These are phyloP conservation scores for Moesziomyces parantarcticus DNA, from an alignment of 1,284 basidiomycete genomes.

Conservation along the genomic window DNA sequence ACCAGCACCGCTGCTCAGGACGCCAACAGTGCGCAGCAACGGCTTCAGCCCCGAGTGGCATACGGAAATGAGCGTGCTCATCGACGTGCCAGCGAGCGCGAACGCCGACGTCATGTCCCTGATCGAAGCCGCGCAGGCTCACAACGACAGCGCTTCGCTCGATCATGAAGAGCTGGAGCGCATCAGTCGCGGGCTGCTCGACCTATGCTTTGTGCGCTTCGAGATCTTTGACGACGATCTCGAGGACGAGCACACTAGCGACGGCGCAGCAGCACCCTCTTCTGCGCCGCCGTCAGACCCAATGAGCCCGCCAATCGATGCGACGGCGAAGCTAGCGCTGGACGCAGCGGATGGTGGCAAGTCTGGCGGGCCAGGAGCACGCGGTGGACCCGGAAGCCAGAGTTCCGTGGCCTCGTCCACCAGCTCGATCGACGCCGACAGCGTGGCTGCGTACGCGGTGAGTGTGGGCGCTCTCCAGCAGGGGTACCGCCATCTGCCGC, in stretches of 20 bases:
- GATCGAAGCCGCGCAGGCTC: constrained; percentile 19
- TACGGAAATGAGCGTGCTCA: constrained; percentile 43
- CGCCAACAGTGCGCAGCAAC: constrained; percentile 51
- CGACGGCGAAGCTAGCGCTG: not conserved
- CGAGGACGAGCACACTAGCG: not conserved
- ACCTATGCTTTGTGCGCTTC: constrained; percentile 64
- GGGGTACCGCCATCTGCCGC: constrained; percentile 63
- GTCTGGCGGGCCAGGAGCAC: not conserved
- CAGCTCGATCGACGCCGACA: constrained; percentile 39
- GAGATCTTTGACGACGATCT: constrained; percentile 60
- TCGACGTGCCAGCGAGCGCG: constrained; percentile 56
- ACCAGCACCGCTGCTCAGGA: constrained; percentile 28
- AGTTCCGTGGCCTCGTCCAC: constrained; percentile 20
- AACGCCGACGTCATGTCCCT: constrained; percentile 23
- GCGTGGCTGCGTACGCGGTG: constrained; percentile 45
- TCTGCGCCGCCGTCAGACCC: not conserved
- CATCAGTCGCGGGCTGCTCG: constrained; percentile 58
- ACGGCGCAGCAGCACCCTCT: not conserved
- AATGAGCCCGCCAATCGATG: not conserved
- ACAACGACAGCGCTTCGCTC: not conserved
- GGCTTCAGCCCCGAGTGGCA: constrained; percentile 65
- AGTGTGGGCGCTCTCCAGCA: constrained; percentile 47
- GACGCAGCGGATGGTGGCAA: constrained; percentile 1
- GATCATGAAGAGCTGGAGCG: constrained; percentile 20
- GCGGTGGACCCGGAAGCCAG: constrained; percentile 7